phyloP scores from a whole-genome alignment of 2,329 filamentous ascomycete species.

The Aspergillus spinulosporus region DNA sequence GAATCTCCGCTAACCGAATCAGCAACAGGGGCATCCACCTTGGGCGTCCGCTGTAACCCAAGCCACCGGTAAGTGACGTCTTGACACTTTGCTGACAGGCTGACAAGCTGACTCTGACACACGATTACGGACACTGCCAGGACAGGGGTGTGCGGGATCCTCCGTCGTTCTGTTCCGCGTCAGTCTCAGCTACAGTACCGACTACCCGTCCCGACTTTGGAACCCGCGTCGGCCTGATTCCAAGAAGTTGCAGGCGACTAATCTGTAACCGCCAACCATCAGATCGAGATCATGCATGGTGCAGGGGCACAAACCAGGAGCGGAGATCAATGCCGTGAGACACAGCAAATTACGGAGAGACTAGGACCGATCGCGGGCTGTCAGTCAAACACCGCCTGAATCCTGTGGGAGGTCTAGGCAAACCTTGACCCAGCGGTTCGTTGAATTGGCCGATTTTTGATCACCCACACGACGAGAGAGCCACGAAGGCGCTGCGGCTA shows the following conservation, averaged over 20 bases:
- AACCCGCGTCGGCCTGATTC: background rate
- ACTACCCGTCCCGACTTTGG: background rate
- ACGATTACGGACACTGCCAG: background rate
- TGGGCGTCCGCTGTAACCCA: background rate
- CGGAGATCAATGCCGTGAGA: slow-evolving; percentile 18
- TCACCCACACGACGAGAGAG: background rate
- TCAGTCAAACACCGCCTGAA: background rate
- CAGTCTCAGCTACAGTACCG: background rate
- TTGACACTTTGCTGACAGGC: slow-evolving; percentile 8
- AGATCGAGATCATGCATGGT: slow-evolving; percentile 16
- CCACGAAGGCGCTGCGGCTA: background rate
- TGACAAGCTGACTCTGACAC: too few species aligned
- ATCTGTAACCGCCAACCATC: background rate
- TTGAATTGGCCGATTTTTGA: slow-evolving; percentile 9
- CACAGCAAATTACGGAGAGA: slow-evolving; percentile 1
- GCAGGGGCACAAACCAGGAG: slow-evolving; percentile 14
- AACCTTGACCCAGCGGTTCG: slow-evolving; percentile 11
- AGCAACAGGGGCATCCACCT: background rate
- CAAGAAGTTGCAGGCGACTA: background rate
- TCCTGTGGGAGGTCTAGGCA: slow-evolving; percentile 3
- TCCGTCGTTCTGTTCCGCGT: background rate
- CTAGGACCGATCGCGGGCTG: background rate
- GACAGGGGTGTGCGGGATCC: slow-evolving; percentile 5
- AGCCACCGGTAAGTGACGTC: slow-evolving; percentile 3
- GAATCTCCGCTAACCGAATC: background rate